These are phyloP conservation scores for Oryza punctata DNA, from an alignment of 176 grass and related monocot genomes.

Conservation along the genomic window DNA sequence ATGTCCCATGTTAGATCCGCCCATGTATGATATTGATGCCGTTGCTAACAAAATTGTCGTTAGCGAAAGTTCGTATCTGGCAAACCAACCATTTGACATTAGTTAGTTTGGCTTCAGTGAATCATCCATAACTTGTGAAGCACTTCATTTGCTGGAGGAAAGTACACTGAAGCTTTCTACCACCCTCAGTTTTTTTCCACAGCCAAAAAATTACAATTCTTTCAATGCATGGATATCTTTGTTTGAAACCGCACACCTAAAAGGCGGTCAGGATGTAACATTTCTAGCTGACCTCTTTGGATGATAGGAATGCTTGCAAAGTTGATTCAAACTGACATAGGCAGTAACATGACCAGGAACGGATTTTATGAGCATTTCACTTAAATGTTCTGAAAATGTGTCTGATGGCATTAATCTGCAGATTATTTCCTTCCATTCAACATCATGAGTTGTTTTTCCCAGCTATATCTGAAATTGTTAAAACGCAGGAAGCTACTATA, in stretches of 20 bases:
- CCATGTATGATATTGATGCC: slow-evolving; percentile 20
- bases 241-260: slow-evolving; percentile 66
- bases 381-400: background rate
- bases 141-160: slow-evolving; percentile 51
- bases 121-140: slow-evolving; percentile 50
- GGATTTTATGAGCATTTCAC: slow-evolving; percentile 27
- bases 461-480: slow-evolving; percentile 32
- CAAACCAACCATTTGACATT: slow-evolving; percentile 62
- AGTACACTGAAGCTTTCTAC: slow-evolving; percentile 41
- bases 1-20: no score
- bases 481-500: slow-evolving; percentile 1
- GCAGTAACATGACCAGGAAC: slow-evolving; percentile 1
- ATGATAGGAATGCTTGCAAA: slow-evolving; percentile 33
- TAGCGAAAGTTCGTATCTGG: slow-evolving; percentile 41
- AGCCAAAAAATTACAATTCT: slow-evolving; percentile 21
- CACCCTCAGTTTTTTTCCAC: slow-evolving; percentile 37
- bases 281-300: slow-evolving; percentile 66
- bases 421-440: background rate
- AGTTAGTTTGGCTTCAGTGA: slow-evolving; percentile 37
- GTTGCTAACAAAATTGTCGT: slow-evolving; percentile 43
- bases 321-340: slow-evolving; percentile 43
- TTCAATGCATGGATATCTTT: slow-evolving; percentile 34
- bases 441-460: slow-evolving; percentile 12
- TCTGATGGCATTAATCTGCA: slow-evolving; percentile 9
- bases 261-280: slow-evolving; percentile 56